These are phyloP conservation scores for Fusarium cicatricum DNA, from an alignment of 2,329 filamentous ascomycete genomes.

Conservation along the genomic window DNA sequence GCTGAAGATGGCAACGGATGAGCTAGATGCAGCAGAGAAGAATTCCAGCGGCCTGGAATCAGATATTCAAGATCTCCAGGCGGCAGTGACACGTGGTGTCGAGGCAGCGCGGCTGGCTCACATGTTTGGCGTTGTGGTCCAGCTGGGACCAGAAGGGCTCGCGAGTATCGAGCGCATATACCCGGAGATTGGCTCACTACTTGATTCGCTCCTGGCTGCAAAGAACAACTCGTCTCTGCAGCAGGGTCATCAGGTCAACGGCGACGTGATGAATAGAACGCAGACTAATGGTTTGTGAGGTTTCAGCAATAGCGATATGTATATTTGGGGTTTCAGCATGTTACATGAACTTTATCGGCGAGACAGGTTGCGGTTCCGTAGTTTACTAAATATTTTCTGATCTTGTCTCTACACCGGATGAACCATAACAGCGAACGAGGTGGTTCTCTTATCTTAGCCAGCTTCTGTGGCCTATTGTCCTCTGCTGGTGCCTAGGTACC, in stretches of 20 bases:
- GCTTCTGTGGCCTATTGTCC: too few relatives aligned
- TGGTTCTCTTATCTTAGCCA: too few relatives aligned
- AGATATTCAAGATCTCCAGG: constrained; percentile 38
- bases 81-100: constrained; percentile 32
- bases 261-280: constrained; percentile 16
- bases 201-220: constrained; percentile 38
- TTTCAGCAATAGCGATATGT: constrained; percentile 14
- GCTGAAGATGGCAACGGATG: constrained; percentile 26
- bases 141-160: constrained; percentile 38
- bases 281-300: constrained; percentile 30
- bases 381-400: not conserved
- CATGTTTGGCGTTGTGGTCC: constrained; percentile 42
- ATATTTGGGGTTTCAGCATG: constrained; percentile 6
- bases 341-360: not conserved
- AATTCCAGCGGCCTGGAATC: constrained; percentile 31
- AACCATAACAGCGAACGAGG: too few relatives aligned
- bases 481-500: too few relatives aligned
- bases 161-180: constrained; percentile 42
- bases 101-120: constrained; percentile 38
- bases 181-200: constrained; percentile 41
- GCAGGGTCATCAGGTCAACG: constrained; percentile 27
- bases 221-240: constrained; percentile 22
- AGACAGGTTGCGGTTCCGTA: too few relatives aligned
- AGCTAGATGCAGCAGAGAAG: constrained; percentile 33
- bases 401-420: not conserved